Evolutionary conservation across 2,329 filamentous ascomycete genomes (phyloP).

Genomic region (Aureobasidium musti): DNA sequence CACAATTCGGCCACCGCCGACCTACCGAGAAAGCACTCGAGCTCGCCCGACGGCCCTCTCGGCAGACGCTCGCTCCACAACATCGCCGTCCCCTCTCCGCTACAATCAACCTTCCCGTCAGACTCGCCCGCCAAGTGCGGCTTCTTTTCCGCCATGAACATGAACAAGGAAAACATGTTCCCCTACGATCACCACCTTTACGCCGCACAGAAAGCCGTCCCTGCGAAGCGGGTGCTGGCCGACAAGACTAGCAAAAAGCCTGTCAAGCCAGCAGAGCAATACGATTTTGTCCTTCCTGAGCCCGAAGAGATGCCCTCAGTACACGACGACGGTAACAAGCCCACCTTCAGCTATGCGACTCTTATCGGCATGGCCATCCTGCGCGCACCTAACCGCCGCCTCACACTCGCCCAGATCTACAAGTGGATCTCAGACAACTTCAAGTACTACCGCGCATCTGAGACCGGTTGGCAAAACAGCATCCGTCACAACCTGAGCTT

Average conservation of each 20-base stretch:
- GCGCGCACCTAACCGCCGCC: conserved; percentile 74
- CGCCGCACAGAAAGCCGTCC: conserved; percentile 37
- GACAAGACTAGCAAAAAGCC: conserved; percentile 75
- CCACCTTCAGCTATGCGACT: conserved; percentile 87
- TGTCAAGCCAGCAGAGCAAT: conserved; percentile 58
- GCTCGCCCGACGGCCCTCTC: conserved; percentile 63
- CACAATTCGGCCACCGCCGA: conserved; percentile 54
- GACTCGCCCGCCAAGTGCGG: conserved; percentile 69
- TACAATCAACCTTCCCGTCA: conserved; percentile 56
- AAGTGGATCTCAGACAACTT: conserved; percentile 99
- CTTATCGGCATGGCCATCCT: conserved; percentile 97
- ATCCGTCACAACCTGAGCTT: conserved; percentile 97
- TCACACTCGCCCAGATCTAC: conserved; percentile 95
- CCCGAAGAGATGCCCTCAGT: conserved; percentile 79
- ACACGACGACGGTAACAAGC: conserved; percentile 84
- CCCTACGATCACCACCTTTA: conserved; percentile 42
- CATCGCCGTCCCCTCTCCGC: conserved; percentile 67
- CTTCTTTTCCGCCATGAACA: conserved; percentile 53
- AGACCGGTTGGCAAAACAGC: conserved; percentile 97
- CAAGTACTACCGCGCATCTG: conserved; percentile 78
- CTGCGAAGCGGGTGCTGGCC: conserved; percentile 63
- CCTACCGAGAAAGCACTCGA: conserved; percentile 70
- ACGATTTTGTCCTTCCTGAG: conserved; percentile 61
- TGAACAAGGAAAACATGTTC: conserved; percentile 56
- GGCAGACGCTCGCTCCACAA: conserved; percentile 60